A percentile compares a stretch with the other conserved stretches of the same genome.
phyloP scores from a whole-genome alignment of 2,329 filamentous ascomycete species.

The Botrytis fabae region DNA sequence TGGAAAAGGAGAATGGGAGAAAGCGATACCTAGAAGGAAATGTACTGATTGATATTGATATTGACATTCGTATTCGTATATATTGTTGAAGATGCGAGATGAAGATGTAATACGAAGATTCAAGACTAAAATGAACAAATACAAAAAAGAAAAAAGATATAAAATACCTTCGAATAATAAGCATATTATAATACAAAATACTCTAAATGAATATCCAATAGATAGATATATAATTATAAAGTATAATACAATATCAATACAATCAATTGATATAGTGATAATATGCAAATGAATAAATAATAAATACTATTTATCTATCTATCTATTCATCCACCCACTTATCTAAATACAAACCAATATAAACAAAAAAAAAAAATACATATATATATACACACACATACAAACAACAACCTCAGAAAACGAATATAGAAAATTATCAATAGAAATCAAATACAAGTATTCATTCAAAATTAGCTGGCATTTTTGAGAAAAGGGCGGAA shows the following conservation, averaged over 20 bases:
- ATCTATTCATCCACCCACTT: not conserved
- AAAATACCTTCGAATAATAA: no score
- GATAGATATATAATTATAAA: not conserved
- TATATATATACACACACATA: no score
- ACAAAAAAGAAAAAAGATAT: not conserved
- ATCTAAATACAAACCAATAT: not conserved
- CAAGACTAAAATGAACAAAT: not conserved
- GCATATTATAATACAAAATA: not conserved
- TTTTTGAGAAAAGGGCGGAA: not conserved
- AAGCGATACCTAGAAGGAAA: not conserved
- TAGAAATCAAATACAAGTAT: no score
- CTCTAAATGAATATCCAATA: not conserved
- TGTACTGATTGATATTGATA: not conserved
- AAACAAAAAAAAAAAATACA: not conserved
- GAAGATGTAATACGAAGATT: no score
- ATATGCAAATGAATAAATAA: not conserved
- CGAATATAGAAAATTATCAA: no score
- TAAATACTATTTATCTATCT: not conserved
- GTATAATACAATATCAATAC: not conserved
- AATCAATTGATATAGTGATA: not conserved
- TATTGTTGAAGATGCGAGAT: not conserved
- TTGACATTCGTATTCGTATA: not conserved
- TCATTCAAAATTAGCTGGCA: not conserved
- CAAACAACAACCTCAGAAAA: not conserved
- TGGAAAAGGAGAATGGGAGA: not conserved